A percentile compares a stretch with the other conserved stretches of the same genome.
These are phyloP conservation scores for Termitomyces sp. DNA, from an alignment of 768 basidiomycete species.

Conservation along the genomic window DNA sequence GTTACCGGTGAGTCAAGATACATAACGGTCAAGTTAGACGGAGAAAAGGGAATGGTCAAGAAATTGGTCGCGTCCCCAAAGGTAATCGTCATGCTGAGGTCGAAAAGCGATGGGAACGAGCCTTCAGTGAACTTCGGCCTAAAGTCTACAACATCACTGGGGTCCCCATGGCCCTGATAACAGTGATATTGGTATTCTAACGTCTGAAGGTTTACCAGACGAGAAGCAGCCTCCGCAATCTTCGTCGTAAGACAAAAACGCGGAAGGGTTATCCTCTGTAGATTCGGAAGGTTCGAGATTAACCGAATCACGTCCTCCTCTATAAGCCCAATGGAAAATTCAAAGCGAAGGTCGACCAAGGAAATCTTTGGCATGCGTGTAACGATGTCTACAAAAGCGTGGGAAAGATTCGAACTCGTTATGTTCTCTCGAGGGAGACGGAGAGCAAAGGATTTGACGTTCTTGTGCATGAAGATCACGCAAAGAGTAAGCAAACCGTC, in stretches of 20 bases:
- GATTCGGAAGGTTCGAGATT: too few relatives aligned
- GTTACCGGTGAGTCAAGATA: constrained; percentile 51
- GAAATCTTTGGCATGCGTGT: constrained; percentile 47
- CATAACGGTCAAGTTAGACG: constrained; percentile 42
- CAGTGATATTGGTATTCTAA: constrained; percentile 52
- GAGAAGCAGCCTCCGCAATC: constrained; percentile 42
- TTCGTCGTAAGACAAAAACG: constrained; percentile 43
- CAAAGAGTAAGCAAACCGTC: constrained; percentile 22
- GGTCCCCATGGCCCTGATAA: constrained; percentile 41
- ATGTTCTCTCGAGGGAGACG: constrained; percentile 15
- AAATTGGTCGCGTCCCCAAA: constrained; percentile 41
- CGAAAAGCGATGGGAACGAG: constrained; percentile 48
- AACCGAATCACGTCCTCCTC: constrained; percentile 18
- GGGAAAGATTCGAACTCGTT: constrained; percentile 4
- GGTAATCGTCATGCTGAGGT: constrained; percentile 42
- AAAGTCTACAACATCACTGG: constrained; percentile 38
- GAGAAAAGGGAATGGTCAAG: constrained; percentile 37
- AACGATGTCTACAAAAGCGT: constrained; percentile 31
- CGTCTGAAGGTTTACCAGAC: constrained; percentile 31
- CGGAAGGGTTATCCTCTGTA: too few relatives aligned
- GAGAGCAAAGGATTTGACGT: constrained; percentile 33
- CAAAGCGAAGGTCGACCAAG: constrained; percentile 39
- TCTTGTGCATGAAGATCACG: constrained; percentile 54
- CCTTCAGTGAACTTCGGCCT: constrained; percentile 37
- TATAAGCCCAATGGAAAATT: constrained; percentile 32